Percentiles rank a stretch among this genome's conserved stretches.
Evolutionary conservation across 2,329 filamentous ascomycete genomes (phyloP).

Genomic region (Leptographium galeiforme): DNA sequence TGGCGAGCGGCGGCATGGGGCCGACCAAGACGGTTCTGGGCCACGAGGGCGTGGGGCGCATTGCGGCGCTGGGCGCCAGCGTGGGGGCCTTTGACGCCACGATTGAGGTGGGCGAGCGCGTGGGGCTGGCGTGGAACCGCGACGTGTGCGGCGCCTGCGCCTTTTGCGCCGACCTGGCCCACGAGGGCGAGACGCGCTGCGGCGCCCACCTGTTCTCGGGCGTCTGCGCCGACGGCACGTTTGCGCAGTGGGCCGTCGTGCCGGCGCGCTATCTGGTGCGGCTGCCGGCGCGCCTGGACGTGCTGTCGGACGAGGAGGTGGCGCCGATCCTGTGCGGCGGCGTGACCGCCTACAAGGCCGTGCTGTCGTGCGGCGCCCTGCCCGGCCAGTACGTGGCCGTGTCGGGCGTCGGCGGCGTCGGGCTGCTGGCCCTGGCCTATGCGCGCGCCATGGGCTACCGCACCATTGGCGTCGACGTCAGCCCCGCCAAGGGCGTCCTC

Average conservation of each 20-base stretch:
- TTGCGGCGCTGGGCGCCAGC: constrained; percentile 23
- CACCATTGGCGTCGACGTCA: constrained; percentile 24
- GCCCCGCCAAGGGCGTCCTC: constrained; percentile 16
- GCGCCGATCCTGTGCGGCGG: constrained; percentile 29
- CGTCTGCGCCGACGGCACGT: constrained; percentile 21
- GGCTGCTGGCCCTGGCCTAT: constrained; percentile 23
- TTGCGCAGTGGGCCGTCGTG: constrained; percentile 24
- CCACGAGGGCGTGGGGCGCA: constrained; percentile 30
- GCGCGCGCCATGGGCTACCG: constrained; percentile 28
- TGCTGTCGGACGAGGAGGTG: constrained; percentile 20
- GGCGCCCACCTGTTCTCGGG: constrained; percentile 20
- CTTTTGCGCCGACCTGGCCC: constrained; percentile 14
- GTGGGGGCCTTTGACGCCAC: constrained; percentile 14
- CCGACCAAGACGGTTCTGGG: constrained; percentile 22
- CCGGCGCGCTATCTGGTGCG: constrained; percentile 20
- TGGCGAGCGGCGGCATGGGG: constrained; percentile 24
- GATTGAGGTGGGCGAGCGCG: constrained; percentile 19
- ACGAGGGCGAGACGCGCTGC: constrained; percentile 24
- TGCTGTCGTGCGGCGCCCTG: constrained; percentile 18
- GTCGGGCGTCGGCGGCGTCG: constrained; percentile 25
- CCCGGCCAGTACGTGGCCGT: constrained; percentile 24
- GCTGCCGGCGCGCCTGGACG: constrained; percentile 17
- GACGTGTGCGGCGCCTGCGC: constrained; percentile 22
- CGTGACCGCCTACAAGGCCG: constrained; percentile 28
- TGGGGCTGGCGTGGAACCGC: constrained; percentile 25